phyloP scores from a whole-genome alignment of 140 eudicot species.

The Senecio squalidus region DNA sequence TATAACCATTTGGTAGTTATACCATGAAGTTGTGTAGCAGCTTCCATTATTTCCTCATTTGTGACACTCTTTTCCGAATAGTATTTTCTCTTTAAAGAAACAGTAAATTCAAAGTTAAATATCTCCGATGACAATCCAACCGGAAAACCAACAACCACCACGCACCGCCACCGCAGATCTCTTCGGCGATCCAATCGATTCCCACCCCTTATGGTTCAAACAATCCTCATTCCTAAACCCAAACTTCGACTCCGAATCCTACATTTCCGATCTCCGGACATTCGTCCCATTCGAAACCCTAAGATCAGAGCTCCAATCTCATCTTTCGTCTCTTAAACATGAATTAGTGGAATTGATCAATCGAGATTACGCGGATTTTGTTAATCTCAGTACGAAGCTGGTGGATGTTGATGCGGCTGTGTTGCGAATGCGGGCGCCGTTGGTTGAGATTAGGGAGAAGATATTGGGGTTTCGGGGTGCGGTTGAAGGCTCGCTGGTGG shows the following conservation, averaged over 20 bases:
- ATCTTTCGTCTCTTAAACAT: slow-evolving; percentile 61
- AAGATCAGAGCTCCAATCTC: slow-evolving; percentile 90
- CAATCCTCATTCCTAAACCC: slow-evolving; percentile 67
- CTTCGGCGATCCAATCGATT: slow-evolving; percentile 85
- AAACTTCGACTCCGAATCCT: slow-evolving; percentile 66
- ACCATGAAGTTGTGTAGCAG: too few relatives aligned
- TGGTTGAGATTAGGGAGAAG: slow-evolving; percentile 77
- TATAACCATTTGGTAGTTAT: too few relatives aligned
- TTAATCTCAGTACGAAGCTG: slow-evolving; percentile 79
- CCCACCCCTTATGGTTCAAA: slow-evolving; percentile 84
- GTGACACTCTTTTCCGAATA: too few relatives aligned
- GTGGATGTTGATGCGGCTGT: slow-evolving; percentile 84
- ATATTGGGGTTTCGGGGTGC: slow-evolving; percentile 56
- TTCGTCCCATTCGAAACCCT: slow-evolving; percentile 94
- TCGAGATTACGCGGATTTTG: slow-evolving; percentile 86
- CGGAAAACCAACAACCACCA: slow-evolving; percentile 27
- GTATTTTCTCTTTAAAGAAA: too few relatives aligned
- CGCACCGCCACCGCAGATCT: slow-evolving; percentile 71
- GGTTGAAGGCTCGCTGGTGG: slow-evolving; percentile 56
- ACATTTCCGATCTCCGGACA: slow-evolving; percentile 93
- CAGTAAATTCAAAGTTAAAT: too few relatives aligned
- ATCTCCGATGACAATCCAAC: slow-evolving; percentile 25
- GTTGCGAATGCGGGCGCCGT: slow-evolving; percentile 91
- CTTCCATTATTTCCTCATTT: too few relatives aligned
- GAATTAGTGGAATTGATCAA: slow-evolving; percentile 83